Evolutionary conservation across 2,329 filamentous ascomycete species (phyloP).

Genomic region (Calonectria multiphialidica): DNA sequence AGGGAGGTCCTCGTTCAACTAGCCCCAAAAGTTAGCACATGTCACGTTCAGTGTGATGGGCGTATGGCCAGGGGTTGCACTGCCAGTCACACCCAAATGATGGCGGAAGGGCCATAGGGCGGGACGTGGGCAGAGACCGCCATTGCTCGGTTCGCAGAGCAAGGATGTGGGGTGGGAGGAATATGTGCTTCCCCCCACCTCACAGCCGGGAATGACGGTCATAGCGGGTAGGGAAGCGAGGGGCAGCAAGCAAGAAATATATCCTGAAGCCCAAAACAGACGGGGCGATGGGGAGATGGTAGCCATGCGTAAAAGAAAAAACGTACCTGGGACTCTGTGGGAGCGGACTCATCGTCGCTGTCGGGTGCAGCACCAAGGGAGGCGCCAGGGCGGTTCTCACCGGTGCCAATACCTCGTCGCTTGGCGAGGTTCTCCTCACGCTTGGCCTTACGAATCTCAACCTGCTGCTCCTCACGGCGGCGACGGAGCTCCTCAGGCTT

Average conservation of each 20-base stretch:
- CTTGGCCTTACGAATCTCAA: constrained; percentile 99
- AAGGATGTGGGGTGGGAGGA: constrained; percentile 49
- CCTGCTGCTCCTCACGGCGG: constrained; percentile 98
- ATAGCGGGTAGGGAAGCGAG: constrained; percentile 25
- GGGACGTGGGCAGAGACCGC: constrained; percentile 25
- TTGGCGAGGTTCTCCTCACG: constrained; percentile 99
- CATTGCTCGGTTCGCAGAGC: constrained; percentile 31
- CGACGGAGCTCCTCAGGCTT: constrained; percentile 99
- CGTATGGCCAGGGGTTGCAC: constrained; percentile 7
- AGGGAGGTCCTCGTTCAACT: constrained; percentile 98
- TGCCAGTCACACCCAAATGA: not conserved
- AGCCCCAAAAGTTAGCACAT: constrained; percentile 36
- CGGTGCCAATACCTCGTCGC: constrained; percentile 90
- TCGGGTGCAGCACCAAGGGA: constrained; percentile 90
- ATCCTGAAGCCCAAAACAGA: not conserved
- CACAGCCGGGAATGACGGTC: constrained; percentile 36
- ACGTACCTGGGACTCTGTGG: constrained; percentile 93
- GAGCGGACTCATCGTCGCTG: constrained; percentile 96
- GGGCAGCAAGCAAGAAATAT: not conserved
- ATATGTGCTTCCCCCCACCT: constrained; percentile 48
- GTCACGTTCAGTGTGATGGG: constrained; percentile 10
- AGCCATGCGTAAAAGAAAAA: constrained; percentile 27
- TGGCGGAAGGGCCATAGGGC: constrained; percentile 18
- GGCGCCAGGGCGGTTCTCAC: constrained; percentile 83
- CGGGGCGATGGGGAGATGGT: constrained; percentile 17